A percentile compares a stretch with the other conserved stretches of the same genome.
These are phyloP conservation scores for Coniferiporia sulphurascens DNA, from an alignment of 1,284 basidiomycete genomes.

Conservation along the genomic window DNA sequence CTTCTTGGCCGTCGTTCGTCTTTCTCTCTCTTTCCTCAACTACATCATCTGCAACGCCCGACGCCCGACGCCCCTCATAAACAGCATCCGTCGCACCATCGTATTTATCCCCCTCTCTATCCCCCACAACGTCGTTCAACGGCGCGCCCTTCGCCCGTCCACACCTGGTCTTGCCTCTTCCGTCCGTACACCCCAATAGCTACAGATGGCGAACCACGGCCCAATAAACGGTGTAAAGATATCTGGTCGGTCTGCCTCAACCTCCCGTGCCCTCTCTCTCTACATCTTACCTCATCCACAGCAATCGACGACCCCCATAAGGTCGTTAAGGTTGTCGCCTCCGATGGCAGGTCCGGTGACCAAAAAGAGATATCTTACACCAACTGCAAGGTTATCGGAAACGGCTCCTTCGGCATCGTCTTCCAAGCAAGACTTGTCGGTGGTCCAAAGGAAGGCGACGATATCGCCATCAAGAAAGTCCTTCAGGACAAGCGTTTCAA, in stretches of 20 bases:
- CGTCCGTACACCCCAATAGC: conserved; percentile 7
- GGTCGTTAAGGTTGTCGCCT: conserved; percentile 91
- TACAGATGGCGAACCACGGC: conserved; percentile 64
- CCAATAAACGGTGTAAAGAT: conserved; percentile 91
- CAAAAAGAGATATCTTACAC: conserved; percentile 90
- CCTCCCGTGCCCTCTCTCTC: conserved; percentile 25
- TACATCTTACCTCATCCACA: conserved; percentile 29
- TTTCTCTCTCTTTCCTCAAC: conserved; percentile 12
- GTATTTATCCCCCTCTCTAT: not conserved
- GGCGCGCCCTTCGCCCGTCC: conserved; percentile 6
- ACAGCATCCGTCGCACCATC: not conserved
- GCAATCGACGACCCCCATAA: conserved; percentile 93
- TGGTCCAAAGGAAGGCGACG: conserved; percentile 60
- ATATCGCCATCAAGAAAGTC: conserved; percentile 99
- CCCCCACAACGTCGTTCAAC: not conserved
- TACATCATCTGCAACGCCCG: conserved; percentile 25
- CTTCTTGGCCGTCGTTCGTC: conserved; percentile 12
- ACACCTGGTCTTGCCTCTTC: not conserved
- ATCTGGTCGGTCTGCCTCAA: conserved; percentile 62
- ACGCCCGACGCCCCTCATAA: conserved; percentile 9
- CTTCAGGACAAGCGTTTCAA: conserved; percentile 99
- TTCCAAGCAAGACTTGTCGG: conserved; percentile 81
- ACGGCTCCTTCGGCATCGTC: conserved; percentile 98
- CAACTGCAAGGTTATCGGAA: conserved; percentile 97
- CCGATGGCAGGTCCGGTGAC: conserved; percentile 90